Conservation (phyloP, 345 rosid species). For the Arabidopsis arenosa region DNA sequence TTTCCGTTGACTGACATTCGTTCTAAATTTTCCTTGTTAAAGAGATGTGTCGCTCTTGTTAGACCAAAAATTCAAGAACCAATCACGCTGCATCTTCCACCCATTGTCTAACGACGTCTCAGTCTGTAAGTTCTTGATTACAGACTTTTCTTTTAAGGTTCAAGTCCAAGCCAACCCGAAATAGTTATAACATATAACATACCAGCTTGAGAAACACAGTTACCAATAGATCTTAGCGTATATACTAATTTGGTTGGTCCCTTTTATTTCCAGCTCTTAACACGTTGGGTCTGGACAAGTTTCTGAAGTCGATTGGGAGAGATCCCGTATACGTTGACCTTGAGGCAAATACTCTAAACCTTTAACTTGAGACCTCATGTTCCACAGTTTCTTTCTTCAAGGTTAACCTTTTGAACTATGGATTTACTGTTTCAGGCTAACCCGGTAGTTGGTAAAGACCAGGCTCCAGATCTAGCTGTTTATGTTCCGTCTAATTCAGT, state of each 20-base stretch:
- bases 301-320: conserved; percentile 73
- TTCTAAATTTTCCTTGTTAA: conserved; percentile 29
- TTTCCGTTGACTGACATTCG: conserved; percentile 1
- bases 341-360: conserved; percentile 58
- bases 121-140: conserved; percentile 57
- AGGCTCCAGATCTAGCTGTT: conserved; percentile 86
- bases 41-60: conserved; percentile 80
- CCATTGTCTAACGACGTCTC: conserved; percentile 85
- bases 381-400: conserved; percentile 3
- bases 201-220: background rate
- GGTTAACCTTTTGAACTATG: conserved; percentile 2
- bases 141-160: background rate
- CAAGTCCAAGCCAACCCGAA: background rate
- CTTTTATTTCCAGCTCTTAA: conserved; percentile 60
- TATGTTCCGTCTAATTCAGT: conserved; percentile 71
- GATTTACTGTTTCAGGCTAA: conserved; percentile 61
- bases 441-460: conserved; percentile 88
- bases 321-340: conserved; percentile 71
- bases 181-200: background rate
- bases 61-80: conserved; percentile 74
- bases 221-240: background rate
- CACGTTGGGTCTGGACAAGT: conserved; percentile 67
- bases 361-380: conserved; percentile 12
- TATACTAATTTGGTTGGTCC: conserved; percentile 14
- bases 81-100: conserved; percentile 77